Evolutionary conservation across 352 stramenopile genomes (phyloP), one percentile per base, ranked within the genome.

Genomic region (Phytophthora melonis): DNA sequence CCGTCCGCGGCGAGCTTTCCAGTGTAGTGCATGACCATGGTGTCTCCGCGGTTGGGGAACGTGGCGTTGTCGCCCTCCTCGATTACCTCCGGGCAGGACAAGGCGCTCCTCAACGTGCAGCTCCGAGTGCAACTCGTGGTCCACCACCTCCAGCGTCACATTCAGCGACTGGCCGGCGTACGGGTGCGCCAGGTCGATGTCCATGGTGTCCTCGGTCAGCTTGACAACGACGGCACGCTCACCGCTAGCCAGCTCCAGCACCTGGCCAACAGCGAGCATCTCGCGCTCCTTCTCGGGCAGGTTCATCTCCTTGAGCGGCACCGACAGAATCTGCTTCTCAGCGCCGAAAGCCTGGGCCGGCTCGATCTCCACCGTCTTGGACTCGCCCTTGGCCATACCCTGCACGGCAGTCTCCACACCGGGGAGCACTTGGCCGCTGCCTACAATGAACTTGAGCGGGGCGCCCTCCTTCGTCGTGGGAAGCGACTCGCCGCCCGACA

Each of bases 11-110:
- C 84, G 5, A 96, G 75, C 66, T 86, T 90, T 68, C 88, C 90
- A n/a, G 80, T 86, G 79, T 96, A 96, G 71, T 96, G 90, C 81
- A 96, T 93, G 14, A 92, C 86, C 61, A 96, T 79, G 25, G 83
- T 93, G 65, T 96, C 87, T 27, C 90, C 90, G 59, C 81, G 82
- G 52, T 58, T 30, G 13, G 87, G 88, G 77, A 93, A 95, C 8
- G 72, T 94, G 43, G 63, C 64, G 39, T 88, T 83, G 68, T 95
- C 88, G 3, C 87, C 88, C 0, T 88, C 58, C 9, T 82, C 62
- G 61, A 94, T 84, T 61, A 93, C 87, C 53, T 93, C 2, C 75
- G 3, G 86, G 87, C n/a, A 95, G 61, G 67, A 95, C 84, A 32
- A 94, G 79, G 54, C 84, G 88, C 58, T 96, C 82, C 7, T 82